Percentiles rank a stretch among this genome's conserved stretches.
phyloP scores from a whole-genome alignment of 139 green algal genomes.

The Volvox africanus region DNA sequence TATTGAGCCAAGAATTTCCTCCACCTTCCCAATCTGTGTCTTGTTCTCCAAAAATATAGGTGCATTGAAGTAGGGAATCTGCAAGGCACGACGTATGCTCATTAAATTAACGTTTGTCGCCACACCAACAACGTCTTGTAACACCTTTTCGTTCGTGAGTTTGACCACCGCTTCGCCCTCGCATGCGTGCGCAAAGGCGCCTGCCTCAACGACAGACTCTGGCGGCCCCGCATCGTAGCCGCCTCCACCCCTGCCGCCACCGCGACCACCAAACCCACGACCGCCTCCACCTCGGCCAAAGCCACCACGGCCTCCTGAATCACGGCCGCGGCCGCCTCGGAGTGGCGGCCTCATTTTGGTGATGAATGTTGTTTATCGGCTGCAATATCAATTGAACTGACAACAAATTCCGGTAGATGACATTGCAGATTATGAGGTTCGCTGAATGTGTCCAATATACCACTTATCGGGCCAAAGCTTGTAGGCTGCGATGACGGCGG shows the following conservation, averaged over 20 bases:
- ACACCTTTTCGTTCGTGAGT: slow-evolving; percentile 95
- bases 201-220: slow-evolving; percentile 88
- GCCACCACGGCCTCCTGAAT: slow-evolving; percentile 46
- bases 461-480: too few species aligned
- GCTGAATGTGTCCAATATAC: too few species aligned
- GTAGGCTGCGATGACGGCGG: neutral
- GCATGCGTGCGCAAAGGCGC: slow-evolving; percentile 94
- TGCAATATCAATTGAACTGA: neutral
- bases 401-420: too few species aligned
- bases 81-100: neutral
- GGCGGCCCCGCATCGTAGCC: slow-evolving; percentile 66
- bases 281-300: slow-evolving; percentile 42
- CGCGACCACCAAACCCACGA: slow-evolving; percentile 48
- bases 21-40: slow-evolving; percentile 96
- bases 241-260: slow-evolving; percentile 46
- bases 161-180: slow-evolving; percentile 98
- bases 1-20: slow-evolving; percentile 98
- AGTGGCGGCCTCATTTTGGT: slow-evolving; percentile 49
- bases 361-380: neutral
- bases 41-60: slow-evolving; percentile 99
- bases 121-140: neutral
- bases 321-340: slow-evolving; percentile 51
- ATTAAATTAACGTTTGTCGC: neutral
- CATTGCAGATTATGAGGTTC: too few species aligned
- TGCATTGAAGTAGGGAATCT: slow-evolving; percentile 99